These are phyloP conservation scores for Phytopythium helicoides DNA, from an alignment of 352 stramenopile species.

Conservation along the genomic window DNA sequence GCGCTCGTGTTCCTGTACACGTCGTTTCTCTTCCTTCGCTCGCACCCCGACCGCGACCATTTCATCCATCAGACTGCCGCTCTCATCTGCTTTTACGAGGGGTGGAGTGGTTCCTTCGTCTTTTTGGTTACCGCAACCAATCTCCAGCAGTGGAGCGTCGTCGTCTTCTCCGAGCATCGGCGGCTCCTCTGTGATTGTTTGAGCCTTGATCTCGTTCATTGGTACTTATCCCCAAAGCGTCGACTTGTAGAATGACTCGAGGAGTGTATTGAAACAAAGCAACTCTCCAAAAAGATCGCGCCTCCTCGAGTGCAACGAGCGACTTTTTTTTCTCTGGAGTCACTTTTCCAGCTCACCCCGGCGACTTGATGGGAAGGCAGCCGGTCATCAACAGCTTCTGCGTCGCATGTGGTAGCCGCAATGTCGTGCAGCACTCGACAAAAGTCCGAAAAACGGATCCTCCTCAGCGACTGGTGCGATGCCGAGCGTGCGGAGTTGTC, in stretches of 20 bases:
- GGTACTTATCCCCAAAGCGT: too few relatives aligned
- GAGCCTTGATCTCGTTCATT: constrained; percentile 11
- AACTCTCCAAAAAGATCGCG: constrained; percentile 2
- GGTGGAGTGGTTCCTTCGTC: background rate
- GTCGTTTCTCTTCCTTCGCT: constrained; percentile 50
- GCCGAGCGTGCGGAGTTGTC: constrained; percentile 46
- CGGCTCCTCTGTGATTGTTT: constrained; percentile 43
- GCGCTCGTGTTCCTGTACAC: constrained; percentile 40
- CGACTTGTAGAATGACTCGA: too few relatives aligned
- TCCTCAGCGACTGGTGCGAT: constrained; percentile 8
- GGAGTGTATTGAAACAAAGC: too few relatives aligned
- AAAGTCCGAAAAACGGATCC: background rate
- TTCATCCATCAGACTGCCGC: constrained; percentile 69
- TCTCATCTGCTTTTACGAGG: background rate
- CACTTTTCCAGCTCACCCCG: constrained; percentile 1
- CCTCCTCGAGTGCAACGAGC: background rate
- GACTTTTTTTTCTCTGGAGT: background rate
- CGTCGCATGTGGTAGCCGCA: constrained; percentile 47
- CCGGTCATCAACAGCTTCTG: constrained; percentile 37
- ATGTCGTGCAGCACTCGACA: constrained; percentile 14
- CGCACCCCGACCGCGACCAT: constrained; percentile 56
- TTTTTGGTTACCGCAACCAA: constrained; percentile 27
- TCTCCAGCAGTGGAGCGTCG: background rate
- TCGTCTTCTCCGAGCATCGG: constrained; percentile 32
- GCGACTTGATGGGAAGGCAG: constrained; percentile 7